These are phyloP conservation scores for Fusarium sp. DNA, from an alignment of 2,329 filamentous ascomycete genomes.

Conservation along the genomic window DNA sequence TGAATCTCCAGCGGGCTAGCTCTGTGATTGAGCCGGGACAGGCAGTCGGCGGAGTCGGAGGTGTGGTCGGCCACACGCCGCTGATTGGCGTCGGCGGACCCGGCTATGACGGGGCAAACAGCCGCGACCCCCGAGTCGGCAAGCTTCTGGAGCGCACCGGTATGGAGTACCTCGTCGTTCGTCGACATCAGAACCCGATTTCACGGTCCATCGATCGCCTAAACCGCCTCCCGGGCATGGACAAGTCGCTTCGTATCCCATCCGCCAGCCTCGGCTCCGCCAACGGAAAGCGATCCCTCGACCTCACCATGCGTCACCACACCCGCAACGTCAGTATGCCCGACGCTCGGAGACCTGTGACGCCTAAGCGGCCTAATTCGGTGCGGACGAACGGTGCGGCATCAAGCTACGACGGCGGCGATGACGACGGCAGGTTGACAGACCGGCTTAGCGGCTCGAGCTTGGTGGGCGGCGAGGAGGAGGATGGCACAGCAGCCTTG, in stretches of 20 bases:
- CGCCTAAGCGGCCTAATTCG: constrained; percentile 50
- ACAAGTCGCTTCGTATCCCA: constrained; percentile 63
- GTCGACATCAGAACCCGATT: constrained; percentile 78
- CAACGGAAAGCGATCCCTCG: constrained; percentile 52
- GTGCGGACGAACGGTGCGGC: constrained; percentile 53
- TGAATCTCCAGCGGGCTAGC: constrained; percentile 79
- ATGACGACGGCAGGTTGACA: constrained; percentile 56
- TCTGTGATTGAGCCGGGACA: constrained; percentile 76
- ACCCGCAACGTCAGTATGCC: constrained; percentile 55
- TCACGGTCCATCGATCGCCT: constrained; percentile 68
- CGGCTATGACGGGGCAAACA: constrained; percentile 63
- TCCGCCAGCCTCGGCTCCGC: constrained; percentile 52
- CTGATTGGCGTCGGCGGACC: constrained; percentile 65
- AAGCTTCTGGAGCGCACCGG: constrained; percentile 76
- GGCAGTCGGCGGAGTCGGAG: constrained; percentile 49
- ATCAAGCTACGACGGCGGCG: constrained; percentile 61
- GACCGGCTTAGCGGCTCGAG: constrained; percentile 63
- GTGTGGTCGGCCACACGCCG: constrained; percentile 58
- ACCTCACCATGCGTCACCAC: constrained; percentile 51
- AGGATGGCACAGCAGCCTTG: constrained; percentile 63
- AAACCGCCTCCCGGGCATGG: constrained; percentile 60
- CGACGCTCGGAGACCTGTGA: constrained; percentile 47
- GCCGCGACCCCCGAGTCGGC: constrained; percentile 71
- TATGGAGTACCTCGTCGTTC: constrained; percentile 80
- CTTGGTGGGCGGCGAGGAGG: constrained; percentile 61